A percentile compares a stretch with the other conserved stretches of the same genome.
Conservation (phyloP, 805 yeast species). For the Yamadazyma nakazawae region DNA sequence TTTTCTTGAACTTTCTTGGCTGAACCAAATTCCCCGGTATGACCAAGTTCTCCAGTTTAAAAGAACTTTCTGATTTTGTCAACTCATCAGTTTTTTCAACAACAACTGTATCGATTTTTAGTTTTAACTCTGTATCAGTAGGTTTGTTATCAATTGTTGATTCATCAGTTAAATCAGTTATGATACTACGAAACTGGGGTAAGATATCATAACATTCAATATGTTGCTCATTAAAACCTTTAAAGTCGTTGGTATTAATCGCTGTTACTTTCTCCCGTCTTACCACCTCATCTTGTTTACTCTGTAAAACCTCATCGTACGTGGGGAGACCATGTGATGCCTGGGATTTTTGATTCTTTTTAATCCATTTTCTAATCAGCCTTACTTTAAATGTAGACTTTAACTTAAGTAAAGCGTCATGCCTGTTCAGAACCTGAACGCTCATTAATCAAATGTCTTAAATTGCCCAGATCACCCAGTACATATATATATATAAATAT, state of each 20-base stretch:
- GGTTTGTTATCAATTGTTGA: not conserved
- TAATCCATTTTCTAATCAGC: not conserved
- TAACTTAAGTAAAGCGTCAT: not conserved
- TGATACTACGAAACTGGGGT: constrained; percentile 6
- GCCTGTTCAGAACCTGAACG: not conserved
- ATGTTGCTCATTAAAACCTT: no score
- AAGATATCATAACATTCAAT: constrained; percentile 1
- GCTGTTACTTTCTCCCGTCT: not conserved
- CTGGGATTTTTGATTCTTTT: not conserved
- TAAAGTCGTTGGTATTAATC: not conserved
- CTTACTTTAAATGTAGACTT: not conserved
- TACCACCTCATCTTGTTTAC: not conserved
- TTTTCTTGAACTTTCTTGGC: no score
- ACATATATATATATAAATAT: not conserved
- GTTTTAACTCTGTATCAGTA: no score
- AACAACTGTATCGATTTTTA: no score
- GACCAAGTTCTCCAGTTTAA: not conserved
- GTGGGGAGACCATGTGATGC: constrained; percentile 1
- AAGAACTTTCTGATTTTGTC: not conserved
- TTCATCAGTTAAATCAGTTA: not conserved
- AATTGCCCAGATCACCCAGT: no score
- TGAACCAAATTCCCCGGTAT: not conserved
- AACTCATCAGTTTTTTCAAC: not conserved
- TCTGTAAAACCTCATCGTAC: constrained; percentile 7
- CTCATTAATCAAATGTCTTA: not conserved